Evolutionary conservation across 495 filamentous ascomycete species (phyloP).

Genomic region (Clohesyomyces aquaticus): DNA sequence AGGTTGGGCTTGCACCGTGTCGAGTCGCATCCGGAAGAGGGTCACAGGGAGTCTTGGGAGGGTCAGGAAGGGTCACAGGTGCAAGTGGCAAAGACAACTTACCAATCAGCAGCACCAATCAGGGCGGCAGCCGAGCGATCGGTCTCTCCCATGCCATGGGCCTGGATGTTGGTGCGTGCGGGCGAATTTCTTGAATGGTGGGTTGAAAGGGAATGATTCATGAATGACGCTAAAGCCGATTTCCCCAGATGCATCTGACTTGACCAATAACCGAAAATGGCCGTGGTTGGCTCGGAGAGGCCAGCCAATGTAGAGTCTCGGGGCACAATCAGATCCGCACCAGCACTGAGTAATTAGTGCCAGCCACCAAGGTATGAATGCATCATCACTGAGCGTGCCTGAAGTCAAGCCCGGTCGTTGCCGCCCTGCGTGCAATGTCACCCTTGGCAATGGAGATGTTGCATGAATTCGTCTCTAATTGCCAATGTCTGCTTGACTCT

Average conservation of each 20-base stretch:
- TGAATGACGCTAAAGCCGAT: not conserved
- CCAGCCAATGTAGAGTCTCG: constrained; percentile 4
- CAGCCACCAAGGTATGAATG: not conserved
- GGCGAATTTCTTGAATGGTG: not conserved
- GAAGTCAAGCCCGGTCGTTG: no score
- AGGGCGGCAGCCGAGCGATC: not conserved
- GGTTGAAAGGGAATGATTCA: not conserved
- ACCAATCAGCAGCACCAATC: not conserved
- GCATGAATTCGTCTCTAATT: constrained; percentile 10
- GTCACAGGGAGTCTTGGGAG: constrained; percentile 12
- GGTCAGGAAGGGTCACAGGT: constrained; percentile 12
- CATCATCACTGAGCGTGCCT: not conserved
- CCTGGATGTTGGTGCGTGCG: not conserved
- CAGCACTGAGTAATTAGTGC: not conserved
- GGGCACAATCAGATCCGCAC: not conserved
- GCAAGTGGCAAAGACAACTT: not conserved
- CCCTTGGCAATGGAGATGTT: not conserved
- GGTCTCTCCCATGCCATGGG: constrained; percentile 19
- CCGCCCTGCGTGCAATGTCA: no score
- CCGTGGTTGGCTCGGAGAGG: no score
- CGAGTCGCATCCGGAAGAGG: constrained; percentile 10
- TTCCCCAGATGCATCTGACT: not conserved
- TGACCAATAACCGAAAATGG: no score
- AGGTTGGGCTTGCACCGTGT: constrained; percentile 9
- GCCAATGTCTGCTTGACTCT: not conserved